phyloP scores from a whole-genome alignment of 805 yeast genomes.

The Zygosaccharomyces gambellarensis region DNA sequence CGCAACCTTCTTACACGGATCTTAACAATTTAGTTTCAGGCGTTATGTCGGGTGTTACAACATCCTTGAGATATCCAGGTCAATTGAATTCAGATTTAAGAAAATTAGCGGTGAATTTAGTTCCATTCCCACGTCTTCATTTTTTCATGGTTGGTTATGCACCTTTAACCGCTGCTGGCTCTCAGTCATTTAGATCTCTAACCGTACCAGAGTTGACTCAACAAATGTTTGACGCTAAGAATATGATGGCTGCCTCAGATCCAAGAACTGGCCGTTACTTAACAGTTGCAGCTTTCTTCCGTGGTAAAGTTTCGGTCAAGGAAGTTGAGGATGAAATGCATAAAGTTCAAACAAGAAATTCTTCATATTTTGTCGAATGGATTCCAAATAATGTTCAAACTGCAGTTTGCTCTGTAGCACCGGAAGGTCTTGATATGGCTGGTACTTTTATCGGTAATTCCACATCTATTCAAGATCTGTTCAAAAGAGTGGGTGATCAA shows the following conservation, averaged over 20 bases:
- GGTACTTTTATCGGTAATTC: conserved; percentile 94
- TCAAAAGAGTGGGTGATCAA: conserved; percentile 84
- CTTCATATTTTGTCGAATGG: conserved; percentile 89
- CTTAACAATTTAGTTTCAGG: conserved; percentile 79
- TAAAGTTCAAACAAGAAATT: conserved; percentile 74
- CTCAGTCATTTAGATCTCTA: conserved; percentile 77
- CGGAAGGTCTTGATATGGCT: conserved; percentile 77
- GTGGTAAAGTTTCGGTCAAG: conserved; percentile 88
- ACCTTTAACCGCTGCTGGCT: conserved; percentile 76
- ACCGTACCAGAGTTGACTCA: conserved; percentile 89
- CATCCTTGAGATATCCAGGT: conserved; percentile 91
- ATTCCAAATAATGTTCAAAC: conserved; percentile 94
- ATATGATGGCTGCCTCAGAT: conserved; percentile 95
- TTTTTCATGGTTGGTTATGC: conserved; percentile 96
- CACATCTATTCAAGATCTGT: conserved; percentile 86
- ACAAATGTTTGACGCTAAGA: conserved; percentile 86
- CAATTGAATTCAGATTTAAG: conserved; percentile 90
- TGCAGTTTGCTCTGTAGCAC: conserved; percentile 88
- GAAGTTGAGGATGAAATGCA: conserved; percentile 94
- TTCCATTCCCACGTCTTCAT: conserved; percentile 92
- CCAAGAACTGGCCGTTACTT: conserved; percentile 87
- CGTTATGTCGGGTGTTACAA: conserved; percentile 94
- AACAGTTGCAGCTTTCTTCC: conserved; percentile 89
- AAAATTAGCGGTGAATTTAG: conserved; percentile 88
- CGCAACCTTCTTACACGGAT: conserved; percentile 73